Conservation (phyloP, 106 monocot species). For the Platanthera guangdongensis region DNA sequence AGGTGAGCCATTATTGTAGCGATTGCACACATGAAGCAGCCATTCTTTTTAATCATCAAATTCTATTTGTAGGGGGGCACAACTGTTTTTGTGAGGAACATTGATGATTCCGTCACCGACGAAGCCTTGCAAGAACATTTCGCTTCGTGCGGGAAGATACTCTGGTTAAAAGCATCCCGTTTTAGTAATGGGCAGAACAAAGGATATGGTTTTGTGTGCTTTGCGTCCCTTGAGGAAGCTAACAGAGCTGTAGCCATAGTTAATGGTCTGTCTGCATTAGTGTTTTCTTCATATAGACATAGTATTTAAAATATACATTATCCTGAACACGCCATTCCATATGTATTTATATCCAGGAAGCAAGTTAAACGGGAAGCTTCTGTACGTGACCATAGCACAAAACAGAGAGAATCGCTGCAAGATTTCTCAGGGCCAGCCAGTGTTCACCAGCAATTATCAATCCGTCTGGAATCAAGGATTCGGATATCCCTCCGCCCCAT, state of each 20-base stretch:
- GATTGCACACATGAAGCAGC: background rate
- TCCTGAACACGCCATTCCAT: background rate
- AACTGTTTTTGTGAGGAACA: conserved; percentile 40
- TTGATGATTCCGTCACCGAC: conserved; percentile 26
- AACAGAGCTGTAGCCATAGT: conserved; percentile 28
- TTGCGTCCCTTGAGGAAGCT: conserved; percentile 37
- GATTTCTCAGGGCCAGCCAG: background rate
- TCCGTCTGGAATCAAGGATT: background rate
- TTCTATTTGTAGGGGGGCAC: conserved; percentile 29
- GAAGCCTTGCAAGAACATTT: conserved; percentile 25
- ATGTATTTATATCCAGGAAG: conserved; percentile 9
- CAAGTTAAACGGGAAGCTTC: conserved; percentile 6
- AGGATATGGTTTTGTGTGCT: conserved; percentile 55
- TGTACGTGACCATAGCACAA: conserved; percentile 24
- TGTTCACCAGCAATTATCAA: background rate
- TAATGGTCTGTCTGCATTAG: conserved; percentile 25
- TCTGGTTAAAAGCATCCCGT: conserved; percentile 23
- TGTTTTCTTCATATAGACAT: background rate
- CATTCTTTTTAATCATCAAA: too few species aligned
- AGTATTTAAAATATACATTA: too few species aligned
- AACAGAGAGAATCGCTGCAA: conserved; percentile 13
- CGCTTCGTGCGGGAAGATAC: conserved; percentile 26
- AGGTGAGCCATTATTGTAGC: background rate
- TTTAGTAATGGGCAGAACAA: conserved; percentile 23
- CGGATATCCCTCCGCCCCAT: background rate